Evolutionary conservation across 352 stramenopile genomes (phyloP).

Genomic region (Globisporangium barbulae): DNA sequence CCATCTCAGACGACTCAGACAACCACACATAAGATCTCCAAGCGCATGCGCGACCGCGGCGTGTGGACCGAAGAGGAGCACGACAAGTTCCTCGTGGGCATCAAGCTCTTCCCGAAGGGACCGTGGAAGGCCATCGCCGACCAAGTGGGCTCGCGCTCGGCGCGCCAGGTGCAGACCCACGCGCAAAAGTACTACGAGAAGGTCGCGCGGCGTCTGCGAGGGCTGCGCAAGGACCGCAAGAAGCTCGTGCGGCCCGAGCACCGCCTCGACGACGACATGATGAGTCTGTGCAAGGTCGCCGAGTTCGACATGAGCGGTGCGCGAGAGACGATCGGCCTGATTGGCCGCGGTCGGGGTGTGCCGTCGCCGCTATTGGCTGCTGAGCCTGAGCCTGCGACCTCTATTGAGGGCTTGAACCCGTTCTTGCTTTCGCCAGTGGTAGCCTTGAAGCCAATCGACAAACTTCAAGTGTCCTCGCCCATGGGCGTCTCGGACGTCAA

Average conservation of each 20-base stretch:
- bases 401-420: too few relatives aligned
- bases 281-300: constrained; percentile 7
- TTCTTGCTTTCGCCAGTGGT: too few relatives aligned
- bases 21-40: neutral
- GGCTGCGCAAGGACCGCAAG: too few relatives aligned
- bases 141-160: constrained; percentile 35
- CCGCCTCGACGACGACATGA: constrained; percentile 45
- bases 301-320: constrained; percentile 19
- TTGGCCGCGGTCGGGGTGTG: neutral
- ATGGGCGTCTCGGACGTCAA: neutral
- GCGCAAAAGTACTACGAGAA: constrained; percentile 70
- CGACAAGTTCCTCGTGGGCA: constrained; percentile 31
- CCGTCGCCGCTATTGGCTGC: neutral
- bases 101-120: constrained; percentile 25
- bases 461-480: neutral
- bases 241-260: constrained; percentile 24
- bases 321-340: constrained; percentile 6
- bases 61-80: constrained; percentile 36
- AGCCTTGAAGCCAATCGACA: too few relatives aligned
- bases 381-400: too few relatives aligned
- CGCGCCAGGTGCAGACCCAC: constrained; percentile 64
- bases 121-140: constrained; percentile 31
- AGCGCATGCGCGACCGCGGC: constrained; percentile 15
- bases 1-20: neutral
- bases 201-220: constrained; percentile 24